Percentiles rank a stretch among this genome's conserved stretches.
Evolutionary conservation across 1,139 yeast genomes (phyloP).

Genomic region (Geotrichum candidum): DNA sequence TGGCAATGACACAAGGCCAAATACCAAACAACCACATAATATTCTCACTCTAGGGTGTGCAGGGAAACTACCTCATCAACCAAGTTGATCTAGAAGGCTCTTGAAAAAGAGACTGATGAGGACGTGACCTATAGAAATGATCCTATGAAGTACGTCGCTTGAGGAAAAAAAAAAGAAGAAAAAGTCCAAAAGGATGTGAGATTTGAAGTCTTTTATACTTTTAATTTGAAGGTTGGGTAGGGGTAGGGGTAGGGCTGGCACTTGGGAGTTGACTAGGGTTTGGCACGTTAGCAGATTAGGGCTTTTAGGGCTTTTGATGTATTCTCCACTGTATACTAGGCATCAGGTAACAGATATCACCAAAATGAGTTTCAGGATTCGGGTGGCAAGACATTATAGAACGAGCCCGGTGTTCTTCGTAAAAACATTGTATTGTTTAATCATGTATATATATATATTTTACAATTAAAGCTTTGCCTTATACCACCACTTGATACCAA

Average conservation of each 20-base stretch:
- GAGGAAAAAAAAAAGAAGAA: conserved; percentile 12
- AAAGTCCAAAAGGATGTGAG: background rate
- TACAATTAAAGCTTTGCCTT: conserved; percentile 9
- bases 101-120: conserved; percentile 66
- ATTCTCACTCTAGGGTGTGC: conserved; percentile 86
- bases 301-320: background rate
- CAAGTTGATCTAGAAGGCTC: conserved; percentile 40
- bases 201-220: background rate
- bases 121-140: conserved; percentile 99
- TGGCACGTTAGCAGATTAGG: background rate
- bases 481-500: conserved; percentile 68
- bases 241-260: background rate
- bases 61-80: conserved; percentile 98
- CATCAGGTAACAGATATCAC: background rate
- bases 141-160: conserved; percentile 80
- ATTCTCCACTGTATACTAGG: background rate
- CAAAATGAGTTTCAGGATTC: background rate
- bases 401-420: background rate
- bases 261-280: background rate
- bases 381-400: background rate
- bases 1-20: conserved; percentile 25
- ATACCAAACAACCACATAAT: conserved; percentile 21
- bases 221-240: background rate
- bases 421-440: background rate
- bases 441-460: background rate